phyloP scores from a whole-genome alignment of 2,329 filamentous ascomycete genomes.

The Pseudogymnoascus verrucosus region DNA sequence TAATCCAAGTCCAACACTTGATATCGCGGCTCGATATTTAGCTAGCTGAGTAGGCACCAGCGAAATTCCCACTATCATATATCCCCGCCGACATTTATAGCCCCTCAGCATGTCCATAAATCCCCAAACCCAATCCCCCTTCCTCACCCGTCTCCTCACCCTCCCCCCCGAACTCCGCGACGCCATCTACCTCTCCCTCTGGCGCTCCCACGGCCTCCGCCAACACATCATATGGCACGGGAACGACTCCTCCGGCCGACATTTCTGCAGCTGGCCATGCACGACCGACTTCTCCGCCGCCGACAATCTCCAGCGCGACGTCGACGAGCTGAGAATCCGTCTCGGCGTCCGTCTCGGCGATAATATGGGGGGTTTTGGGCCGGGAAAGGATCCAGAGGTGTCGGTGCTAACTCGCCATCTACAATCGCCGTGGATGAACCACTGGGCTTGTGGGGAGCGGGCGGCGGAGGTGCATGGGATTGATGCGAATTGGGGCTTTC shows the following conservation, averaged over 20 bases:
- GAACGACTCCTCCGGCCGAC: no score
- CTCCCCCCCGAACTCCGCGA: not conserved
- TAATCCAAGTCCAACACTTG: not conserved
- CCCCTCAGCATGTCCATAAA: not conserved
- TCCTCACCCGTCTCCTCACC: not conserved
- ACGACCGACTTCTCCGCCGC: not conserved
- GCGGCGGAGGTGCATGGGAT: not conserved
- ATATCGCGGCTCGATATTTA: not conserved
- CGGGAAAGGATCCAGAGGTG: not conserved
- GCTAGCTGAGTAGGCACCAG: not conserved
- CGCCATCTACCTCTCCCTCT: not conserved
- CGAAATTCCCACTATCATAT: not conserved
- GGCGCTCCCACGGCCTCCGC: not conserved
- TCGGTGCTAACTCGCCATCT: not conserved
- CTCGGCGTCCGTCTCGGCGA: not conserved
- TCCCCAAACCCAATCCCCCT: not conserved
- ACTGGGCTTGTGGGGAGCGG: not conserved
- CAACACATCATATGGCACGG: not conserved
- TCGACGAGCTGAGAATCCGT: not conserved
- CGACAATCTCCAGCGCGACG: not conserved
- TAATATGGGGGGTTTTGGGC: not conserved
- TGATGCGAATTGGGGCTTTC: not conserved
- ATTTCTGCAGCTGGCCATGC: not conserved
- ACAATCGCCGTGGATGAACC: not conserved
- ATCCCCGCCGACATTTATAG: not conserved